A percentile compares a stretch with the other conserved stretches of the same genome.
Conservation (phyloP, 2,329 filamentous ascomycete genomes). For the Diaporthe vaccinii region DNA sequence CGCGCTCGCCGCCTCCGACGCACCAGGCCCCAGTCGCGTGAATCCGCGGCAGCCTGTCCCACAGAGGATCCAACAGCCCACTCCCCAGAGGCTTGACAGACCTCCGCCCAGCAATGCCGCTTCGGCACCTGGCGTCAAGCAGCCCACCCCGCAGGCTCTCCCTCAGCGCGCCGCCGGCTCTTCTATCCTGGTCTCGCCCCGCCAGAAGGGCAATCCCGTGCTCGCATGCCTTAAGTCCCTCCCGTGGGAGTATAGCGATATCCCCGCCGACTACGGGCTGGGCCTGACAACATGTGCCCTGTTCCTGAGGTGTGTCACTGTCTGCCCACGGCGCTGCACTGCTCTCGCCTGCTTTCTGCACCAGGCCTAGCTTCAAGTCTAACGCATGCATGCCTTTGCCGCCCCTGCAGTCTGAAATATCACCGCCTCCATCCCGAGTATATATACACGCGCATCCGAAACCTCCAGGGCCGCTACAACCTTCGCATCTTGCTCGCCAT, state of each 20-base stretch:
- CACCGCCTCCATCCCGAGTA: slow-evolving; percentile 98
- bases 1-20: slow-evolving; percentile 66
- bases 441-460: slow-evolving; percentile 92
- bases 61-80: slow-evolving; percentile 62
- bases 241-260: slow-evolving; percentile 97
- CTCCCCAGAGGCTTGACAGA: slow-evolving; percentile 69
- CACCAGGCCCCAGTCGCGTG: slow-evolving; percentile 45
- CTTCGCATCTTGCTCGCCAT: slow-evolving; percentile 89
- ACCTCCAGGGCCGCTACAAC: slow-evolving; percentile 86
- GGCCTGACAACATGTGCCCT: slow-evolving; percentile 90
- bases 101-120: slow-evolving; percentile 51
- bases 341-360: background rate
- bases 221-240: slow-evolving; percentile 84
- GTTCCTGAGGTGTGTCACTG: slow-evolving; percentile 74
- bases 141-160: slow-evolving; percentile 90
- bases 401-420: slow-evolving; percentile 80
- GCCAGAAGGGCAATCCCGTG: slow-evolving; percentile 96
- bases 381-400: background rate
- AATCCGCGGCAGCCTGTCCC: slow-evolving; percentile 55
- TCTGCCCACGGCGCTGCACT: background rate
- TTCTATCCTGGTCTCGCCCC: slow-evolving; percentile 88
- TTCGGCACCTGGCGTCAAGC: slow-evolving; percentile 72
- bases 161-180: slow-evolving; percentile 75
- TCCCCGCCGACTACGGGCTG: slow-evolving; percentile 93
- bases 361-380: slow-evolving; percentile 3